Conservation (phyloP, 2,329 filamentous ascomycete species). For the Epichloe gansuensis region DNA sequence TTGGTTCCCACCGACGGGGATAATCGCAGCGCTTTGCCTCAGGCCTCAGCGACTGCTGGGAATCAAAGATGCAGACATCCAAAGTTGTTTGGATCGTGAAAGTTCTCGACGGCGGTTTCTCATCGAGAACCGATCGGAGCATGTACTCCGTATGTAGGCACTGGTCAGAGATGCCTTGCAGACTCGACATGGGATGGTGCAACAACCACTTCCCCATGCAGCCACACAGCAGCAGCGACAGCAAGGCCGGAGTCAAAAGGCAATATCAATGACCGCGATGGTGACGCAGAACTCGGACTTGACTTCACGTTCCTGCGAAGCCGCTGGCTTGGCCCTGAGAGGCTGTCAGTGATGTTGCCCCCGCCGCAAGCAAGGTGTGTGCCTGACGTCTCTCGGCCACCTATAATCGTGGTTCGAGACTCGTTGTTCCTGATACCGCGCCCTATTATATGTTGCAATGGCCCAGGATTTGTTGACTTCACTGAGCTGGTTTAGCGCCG, state of each 20-base stretch:
- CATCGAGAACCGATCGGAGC: not conserved
- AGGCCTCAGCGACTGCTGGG: not conserved
- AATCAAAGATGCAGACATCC: not conserved
- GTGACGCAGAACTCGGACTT: not conserved
- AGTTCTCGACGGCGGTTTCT: too few species aligned
- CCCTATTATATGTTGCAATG: not conserved
- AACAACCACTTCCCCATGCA: not conserved
- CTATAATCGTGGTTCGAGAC: slow-evolving; percentile 1
- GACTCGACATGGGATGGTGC: slow-evolving; percentile 1
- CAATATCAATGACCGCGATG: not conserved
- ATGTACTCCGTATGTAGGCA: not conserved
- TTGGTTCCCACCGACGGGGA: too few species aligned
- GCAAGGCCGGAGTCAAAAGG: not conserved
- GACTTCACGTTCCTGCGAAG: not conserved
- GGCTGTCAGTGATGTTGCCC: not conserved
- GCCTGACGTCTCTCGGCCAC: slow-evolving; percentile 1
- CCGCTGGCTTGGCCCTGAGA: not conserved
- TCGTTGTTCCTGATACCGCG: not conserved
- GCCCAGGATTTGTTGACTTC: not conserved
- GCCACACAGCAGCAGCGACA: not conserved
- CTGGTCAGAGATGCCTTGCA: slow-evolving; percentile 3
- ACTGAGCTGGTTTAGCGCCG: not conserved
- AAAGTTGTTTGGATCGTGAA: not conserved
- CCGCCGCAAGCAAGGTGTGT: not conserved
- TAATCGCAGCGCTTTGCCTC: too few species aligned